Evolutionary conservation across 2,329 filamentous ascomycete species (phyloP).

Genomic region (Didymella sp.): DNA sequence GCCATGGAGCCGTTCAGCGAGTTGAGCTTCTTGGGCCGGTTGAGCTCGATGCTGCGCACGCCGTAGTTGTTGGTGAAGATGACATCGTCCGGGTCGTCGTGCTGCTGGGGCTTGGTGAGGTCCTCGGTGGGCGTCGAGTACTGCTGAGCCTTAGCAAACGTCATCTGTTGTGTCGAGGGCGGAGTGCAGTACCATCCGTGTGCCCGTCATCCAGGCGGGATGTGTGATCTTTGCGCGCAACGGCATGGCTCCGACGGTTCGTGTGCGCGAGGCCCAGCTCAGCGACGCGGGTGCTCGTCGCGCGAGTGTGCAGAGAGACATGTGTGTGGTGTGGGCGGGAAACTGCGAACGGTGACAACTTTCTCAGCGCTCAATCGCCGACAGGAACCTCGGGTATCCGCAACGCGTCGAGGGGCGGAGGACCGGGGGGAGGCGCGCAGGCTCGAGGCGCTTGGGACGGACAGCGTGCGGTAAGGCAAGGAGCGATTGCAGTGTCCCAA

Average conservation of each 20-base stretch:
- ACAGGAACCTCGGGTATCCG: constrained; percentile 50
- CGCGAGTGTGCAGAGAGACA: constrained; percentile 55
- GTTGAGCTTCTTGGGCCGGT: constrained; percentile 90
- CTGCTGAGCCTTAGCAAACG: constrained; percentile 32
- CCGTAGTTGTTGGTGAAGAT: constrained; percentile 89
- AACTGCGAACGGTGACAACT: constrained; percentile 33
- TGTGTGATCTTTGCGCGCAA: constrained; percentile 76
- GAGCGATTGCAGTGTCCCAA: background rate
- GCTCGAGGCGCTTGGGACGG: background rate
- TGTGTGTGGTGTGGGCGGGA: constrained; percentile 38
- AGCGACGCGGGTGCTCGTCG: constrained; percentile 50
- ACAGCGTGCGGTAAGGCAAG: constrained; percentile 2
- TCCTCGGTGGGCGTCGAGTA: constrained; percentile 46
- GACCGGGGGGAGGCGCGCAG: constrained; percentile 1
- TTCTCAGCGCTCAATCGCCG: constrained; percentile 33
- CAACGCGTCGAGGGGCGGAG: constrained; percentile 10
- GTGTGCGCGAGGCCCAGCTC: constrained; percentile 47
- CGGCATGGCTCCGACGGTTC: constrained; percentile 67
- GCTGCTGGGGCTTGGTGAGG: constrained; percentile 62
- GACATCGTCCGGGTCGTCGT: constrained; percentile 86
- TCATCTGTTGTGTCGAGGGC: background rate
- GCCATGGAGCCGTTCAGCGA: constrained; percentile 94
- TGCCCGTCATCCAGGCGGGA: constrained; percentile 60
- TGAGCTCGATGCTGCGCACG: constrained; percentile 89
- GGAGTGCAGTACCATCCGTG: constrained; percentile 57